A percentile compares a stretch with the other conserved stretches of the same genome.
phyloP scores from a whole-genome alignment of 2,329 filamentous ascomycete species.

The Fusarium tricinctum region DNA sequence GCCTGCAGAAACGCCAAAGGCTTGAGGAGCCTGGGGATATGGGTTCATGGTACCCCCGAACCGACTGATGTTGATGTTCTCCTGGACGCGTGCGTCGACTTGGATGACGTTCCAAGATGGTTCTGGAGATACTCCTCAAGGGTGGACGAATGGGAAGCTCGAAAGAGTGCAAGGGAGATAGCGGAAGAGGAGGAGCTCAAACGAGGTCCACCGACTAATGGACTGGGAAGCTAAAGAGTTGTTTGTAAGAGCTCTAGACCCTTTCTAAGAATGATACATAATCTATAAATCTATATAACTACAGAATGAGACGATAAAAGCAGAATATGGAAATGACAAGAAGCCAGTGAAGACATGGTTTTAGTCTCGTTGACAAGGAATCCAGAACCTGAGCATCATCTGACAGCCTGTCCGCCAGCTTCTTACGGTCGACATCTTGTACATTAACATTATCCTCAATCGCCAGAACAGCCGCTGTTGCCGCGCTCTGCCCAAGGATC shows the following conservation, averaged over 20 bases:
- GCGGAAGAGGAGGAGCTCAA: background rate
- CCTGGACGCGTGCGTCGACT: background rate
- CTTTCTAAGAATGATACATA: background rate
- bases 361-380: background rate
- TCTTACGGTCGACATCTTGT: conserved; percentile 29
- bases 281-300: background rate
- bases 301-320: background rate
- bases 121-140: background rate
- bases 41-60: background rate
- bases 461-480: conserved; percentile 28
- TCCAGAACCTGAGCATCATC: conserved; percentile 25
- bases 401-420: conserved; percentile 6
- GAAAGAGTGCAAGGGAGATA: background rate
- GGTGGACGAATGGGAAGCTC: background rate
- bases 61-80: background rate
- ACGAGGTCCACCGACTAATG: background rate
- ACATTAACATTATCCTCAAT: conserved; percentile 30
- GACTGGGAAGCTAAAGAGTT: background rate
- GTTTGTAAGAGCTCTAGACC: background rate
- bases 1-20: background rate
- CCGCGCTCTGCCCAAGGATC: conserved; percentile 38
- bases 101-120: background rate
- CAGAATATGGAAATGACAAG: background rate
- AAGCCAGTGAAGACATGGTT: background rate
- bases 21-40: background rate